Evolutionary conservation across 208 protist species (phyloP), one percentile per base, ranked within the genome.

Genomic region (Leishmania amazonensis): DNA sequence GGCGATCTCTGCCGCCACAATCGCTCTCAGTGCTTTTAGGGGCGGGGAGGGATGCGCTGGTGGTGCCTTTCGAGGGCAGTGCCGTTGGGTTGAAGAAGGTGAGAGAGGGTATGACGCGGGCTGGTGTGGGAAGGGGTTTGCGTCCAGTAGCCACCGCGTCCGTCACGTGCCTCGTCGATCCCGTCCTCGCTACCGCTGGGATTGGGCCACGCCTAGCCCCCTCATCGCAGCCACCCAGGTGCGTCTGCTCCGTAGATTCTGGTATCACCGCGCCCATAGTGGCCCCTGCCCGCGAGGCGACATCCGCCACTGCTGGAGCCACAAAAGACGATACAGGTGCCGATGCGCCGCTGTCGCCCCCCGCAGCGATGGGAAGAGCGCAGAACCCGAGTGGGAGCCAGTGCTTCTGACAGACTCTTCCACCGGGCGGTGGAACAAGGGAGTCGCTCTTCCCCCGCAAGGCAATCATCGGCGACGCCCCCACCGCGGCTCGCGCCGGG

Each of bases 371-470:
- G 24, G 42, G 31, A 53, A 49, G 70, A 24, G 70, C 70, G 28
- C 28, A 11, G 45, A 58, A 21, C 47, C n/a, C 49, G 11, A 38
- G 24, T 51, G 47, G 51, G n/a, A 54, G 31, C n/a, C 45, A 49
- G 51, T 19, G 11, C n/a, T 28, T 28, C 47, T 49, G 51, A 42
- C 28, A 47, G 51, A 11, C 72, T 15, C 24, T 49, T n/a, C 24
- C 72, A 40, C 49, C 72, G 51, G 7, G 4, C 3, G 72, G 28
- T 57, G 53, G n/a, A 21, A 35, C 53, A 1, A 53, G 49, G 53
- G 51, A 47, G 28, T 19, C 65, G 58, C 79, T 78, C 54, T 70
- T 58, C 31, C 45, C 79, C 6, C 49, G 79, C 60, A 82, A 28
- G 28, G 71, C 57, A 60, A 73, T 42, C 31, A 73, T 78, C 65